Evolutionary conservation across 306 rosid genomes (phyloP).

Genomic region (Cucumis melo): DNA sequence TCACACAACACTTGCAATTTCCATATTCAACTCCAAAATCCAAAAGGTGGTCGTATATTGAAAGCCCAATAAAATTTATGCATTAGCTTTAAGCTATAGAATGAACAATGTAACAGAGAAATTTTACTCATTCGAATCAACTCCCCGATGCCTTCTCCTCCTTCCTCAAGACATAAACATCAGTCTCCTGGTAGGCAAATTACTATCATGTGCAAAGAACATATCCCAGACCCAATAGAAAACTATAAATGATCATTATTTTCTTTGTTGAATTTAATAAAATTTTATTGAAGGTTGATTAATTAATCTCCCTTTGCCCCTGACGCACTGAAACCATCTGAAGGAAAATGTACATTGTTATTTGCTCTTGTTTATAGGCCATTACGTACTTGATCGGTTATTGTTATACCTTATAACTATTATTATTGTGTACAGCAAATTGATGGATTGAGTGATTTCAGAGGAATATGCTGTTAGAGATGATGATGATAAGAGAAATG

Average conservation of each 20-base stretch:
- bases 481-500: constrained; percentile 72
- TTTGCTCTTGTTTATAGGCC: not conserved
- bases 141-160: not conserved
- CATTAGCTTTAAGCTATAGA: not conserved
- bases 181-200: constrained; percentile 67
- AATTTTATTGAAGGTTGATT: not conserved
- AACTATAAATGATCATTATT: too few species aligned
- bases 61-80: not conserved
- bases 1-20: not conserved
- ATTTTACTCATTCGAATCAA: not conserved
- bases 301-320: not conserved
- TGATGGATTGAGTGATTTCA: constrained; percentile 86
- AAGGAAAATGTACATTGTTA: not conserved
- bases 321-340: not conserved
- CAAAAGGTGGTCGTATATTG: not conserved
- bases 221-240: too few species aligned
- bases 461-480: constrained; percentile 86
- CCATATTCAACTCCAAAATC: not conserved
- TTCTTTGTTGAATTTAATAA: not conserved
- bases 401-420: constrained; percentile 7
- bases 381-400: not conserved
- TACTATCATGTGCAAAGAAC: too few species aligned
- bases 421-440: constrained; percentile 47
- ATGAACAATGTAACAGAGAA: not conserved
- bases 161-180: constrained; percentile 44